Evolutionary conservation across 2,329 filamentous ascomycete species (phyloP), one percentile per base, ranked within the genome.

Genomic region (Pseudogymnoascus sp.): DNA sequence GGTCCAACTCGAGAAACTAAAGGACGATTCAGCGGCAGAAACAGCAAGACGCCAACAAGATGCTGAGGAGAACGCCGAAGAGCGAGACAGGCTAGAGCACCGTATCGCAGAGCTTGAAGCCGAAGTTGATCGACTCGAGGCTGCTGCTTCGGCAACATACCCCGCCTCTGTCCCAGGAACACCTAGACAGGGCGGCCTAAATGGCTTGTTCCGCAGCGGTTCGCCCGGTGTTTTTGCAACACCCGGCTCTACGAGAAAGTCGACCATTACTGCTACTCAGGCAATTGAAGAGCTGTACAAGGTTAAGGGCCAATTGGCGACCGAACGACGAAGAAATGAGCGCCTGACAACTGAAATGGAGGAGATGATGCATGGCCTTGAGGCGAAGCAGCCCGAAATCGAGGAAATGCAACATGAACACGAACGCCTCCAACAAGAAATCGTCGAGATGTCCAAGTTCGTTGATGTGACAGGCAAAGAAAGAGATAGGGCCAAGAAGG

Each of bases 361-460:
- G 66, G 90, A 94, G 63, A 90, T 97, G 78, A 84, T 97, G 63
- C 83, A 86, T 38, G 88, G 92, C 63, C 77, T 97, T 38, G 92
- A 99, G 73, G 87, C 87, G 25, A 92, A 90, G 73, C 87, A 88
- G 27, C 94, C 94, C 0, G 92, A 97, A 70, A 84, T 97, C 31
- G 87, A 96, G 65, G 92, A 97, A 68, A 79, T 96, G 15, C 87
- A 90, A 58, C 82, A 85, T 12, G 92, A 97, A 69, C 87, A 92
- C 65, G 87, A 91, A 61, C 86, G 89, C 33, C 81, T 97, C 2
- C 86, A 92, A 63, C 82, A 83, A 63, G 92, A 96, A 67, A 87
- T 95, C 38, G 82, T 90, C 35, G 89, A 94, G 65, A 91, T 93
- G 81, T 96, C 92, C 0, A 84, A 88, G 65, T 82, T 96, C 25